A percentile compares a stretch with the other conserved stretches of the same genome.
Evolutionary conservation across 352 stramenopile genomes (phyloP).

Genomic region (Saprolegnia diclina): DNA sequence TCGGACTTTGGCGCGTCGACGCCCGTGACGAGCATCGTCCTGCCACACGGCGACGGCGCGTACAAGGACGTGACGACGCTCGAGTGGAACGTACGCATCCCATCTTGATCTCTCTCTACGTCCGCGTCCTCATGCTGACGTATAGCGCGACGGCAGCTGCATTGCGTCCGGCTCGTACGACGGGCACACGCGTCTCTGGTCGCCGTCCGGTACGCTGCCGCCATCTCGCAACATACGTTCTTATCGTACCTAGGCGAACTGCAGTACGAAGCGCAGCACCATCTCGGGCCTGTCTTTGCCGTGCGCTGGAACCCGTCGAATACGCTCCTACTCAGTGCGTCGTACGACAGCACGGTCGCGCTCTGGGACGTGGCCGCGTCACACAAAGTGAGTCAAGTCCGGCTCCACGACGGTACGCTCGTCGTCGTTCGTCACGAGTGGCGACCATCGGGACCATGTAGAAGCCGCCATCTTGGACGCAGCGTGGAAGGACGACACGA

Average conservation of each 20-base stretch:
- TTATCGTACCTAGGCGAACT: conserved; percentile 48
- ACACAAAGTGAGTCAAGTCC: conserved; percentile 93
- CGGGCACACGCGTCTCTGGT: conserved; percentile 84
- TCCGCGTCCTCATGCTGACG: neutral
- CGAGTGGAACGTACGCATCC: conserved; percentile 90
- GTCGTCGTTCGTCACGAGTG: too few species aligned
- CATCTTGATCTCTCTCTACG: neutral
- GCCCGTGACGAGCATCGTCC: conserved; percentile 42
- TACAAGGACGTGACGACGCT: conserved; percentile 98
- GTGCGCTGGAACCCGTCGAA: conserved; percentile 77
- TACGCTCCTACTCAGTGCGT: conserved; percentile 66
- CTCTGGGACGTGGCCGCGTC: conserved; percentile 77
- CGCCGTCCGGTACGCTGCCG: conserved; percentile 26
- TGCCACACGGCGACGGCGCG: conserved; percentile 75
- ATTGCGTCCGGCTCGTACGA: conserved; percentile 96
- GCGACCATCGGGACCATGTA: too few species aligned
- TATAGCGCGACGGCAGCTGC: conserved; percentile 80
- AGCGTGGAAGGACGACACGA: conserved; percentile 92
- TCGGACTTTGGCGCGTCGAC: conserved; percentile 41
- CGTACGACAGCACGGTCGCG: conserved; percentile 82
- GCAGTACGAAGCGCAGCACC: conserved; percentile 76
- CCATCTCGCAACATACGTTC: neutral
- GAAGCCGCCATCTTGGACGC: conserved; percentile 83
- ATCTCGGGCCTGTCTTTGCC: conserved; percentile 82
- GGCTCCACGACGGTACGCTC: conserved; percentile 69